Base-by-base conservation (phyloP, 306 rosid species). In the Boehmeria nivea region DNA sequence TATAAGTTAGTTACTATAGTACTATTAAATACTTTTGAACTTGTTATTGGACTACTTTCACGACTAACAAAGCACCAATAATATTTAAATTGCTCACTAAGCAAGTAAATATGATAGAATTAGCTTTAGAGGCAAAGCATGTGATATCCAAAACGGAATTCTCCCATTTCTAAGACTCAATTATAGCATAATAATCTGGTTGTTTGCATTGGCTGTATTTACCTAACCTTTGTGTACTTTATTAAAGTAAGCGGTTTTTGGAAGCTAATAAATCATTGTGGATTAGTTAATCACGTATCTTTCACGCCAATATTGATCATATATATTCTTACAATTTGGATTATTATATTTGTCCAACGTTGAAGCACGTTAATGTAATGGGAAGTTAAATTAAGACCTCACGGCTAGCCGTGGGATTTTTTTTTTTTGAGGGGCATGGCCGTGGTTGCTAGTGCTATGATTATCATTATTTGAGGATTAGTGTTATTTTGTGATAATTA, bases 111-210 rank as follows among this genome's bases (percentile, higher is more conserved):
- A 28, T 52, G 10, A 51, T 51, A 26, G 1, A 27, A 2, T 15
- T 2, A 10, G 43, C 24, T 53, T 53, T 51, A 28, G 5, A 28
- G 8, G 21, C 37, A 25, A 34, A 26, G 36, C 37, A 26, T n/a
- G 28, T 47, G 10, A 18, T n/a, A 13, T 45, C 8, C 5, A 28
- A 28, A 28, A 28, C 3, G 34, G 5, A 28, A 20, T 12, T 60
- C 33, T 60, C 65, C 65, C 46, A 54, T 36, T 34, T 6, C n/a
- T n/a, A n/a, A n/a, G n/a, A n/a, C n/a, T n/a, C 38, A 22, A 61
- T 47, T 19, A 46, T 31, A 6, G 54, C 53, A 26, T 9, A 2
- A 43, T 28, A 50, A 43, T 12, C 64, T 26, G 1, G 21, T 17
- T 17, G 47, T 7, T 60, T 47, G 11, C 22, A 31, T 20, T 46